phyloP scores from a whole-genome alignment of 2,329 filamentous ascomycete species.

The Botrytis galanthina region DNA sequence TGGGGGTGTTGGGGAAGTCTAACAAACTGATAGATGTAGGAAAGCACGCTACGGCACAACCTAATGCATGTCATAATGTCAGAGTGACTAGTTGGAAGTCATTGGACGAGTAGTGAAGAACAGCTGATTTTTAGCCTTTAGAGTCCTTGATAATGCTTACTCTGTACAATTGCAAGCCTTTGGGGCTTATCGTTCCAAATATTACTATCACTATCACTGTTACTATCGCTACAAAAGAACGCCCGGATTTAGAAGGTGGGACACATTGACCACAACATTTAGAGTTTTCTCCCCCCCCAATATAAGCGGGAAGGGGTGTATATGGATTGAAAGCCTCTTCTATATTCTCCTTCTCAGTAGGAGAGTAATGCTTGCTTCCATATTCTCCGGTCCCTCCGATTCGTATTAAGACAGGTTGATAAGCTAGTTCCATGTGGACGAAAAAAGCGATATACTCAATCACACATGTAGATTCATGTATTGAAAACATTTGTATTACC shows the following conservation, averaged over 20 bases:
- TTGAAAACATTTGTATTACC: background rate
- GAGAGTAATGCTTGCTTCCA: background rate
- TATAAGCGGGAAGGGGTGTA: background rate
- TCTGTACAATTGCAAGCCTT: background rate
- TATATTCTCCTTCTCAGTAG: background rate
- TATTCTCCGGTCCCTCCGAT: background rate
- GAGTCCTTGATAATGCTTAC: background rate
- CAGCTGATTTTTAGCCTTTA: background rate
- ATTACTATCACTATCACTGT: background rate
- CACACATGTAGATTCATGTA: background rate
- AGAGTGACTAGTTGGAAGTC: background rate
- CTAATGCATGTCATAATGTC: constrained; percentile 3
- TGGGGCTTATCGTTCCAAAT: background rate
- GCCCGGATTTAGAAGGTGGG: background rate
- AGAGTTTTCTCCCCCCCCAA: background rate
- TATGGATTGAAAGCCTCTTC: background rate
- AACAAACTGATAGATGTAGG: background rate
- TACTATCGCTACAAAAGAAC: background rate
- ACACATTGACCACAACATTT: background rate
- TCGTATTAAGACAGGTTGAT: background rate
- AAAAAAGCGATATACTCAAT: background rate
- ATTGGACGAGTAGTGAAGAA: background rate
- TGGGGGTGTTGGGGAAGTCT: background rate
- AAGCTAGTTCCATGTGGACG: background rate
- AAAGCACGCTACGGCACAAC: background rate